Base-by-base conservation (phyloP, 805 yeast species). In the Candida chauliodis region DNA sequence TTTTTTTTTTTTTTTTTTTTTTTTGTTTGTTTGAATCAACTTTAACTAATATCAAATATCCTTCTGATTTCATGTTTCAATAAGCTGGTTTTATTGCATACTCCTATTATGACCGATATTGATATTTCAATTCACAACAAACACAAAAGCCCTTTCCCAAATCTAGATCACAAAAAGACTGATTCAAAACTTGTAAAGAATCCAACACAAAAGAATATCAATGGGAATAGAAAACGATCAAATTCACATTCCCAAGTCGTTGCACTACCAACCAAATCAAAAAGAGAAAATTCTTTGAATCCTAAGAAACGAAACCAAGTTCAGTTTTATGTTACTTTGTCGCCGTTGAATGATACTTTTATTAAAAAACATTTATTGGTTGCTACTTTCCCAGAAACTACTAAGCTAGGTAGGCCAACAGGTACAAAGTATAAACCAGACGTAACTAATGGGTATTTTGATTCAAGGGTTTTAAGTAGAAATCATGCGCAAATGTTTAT, bases 401-500 rank as follows among this genome's bases (percentile, higher is more conserved):
- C 90, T 37, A 87, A 87, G 55, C 69, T 93, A 17, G 99, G 99
- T 1, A 75, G 99, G 39, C 98, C 95, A 33, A 81, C 85, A 13
- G 84, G 83, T 46, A 69, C 85, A 2, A 73, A 71, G 44, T 68
- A 72, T 32, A 69, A 71, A 40, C 78, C 78, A 25, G 76, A 72
- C 44, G 67, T 85, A 2, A 81, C 84, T 25, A 95, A 95, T 56
- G 99, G 98, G 0, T 90, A 76, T 57, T 93, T 93, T 55, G 98
- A 93, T 61, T 87, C 96, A 8, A 70, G 98, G 20, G 98, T 95
- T 8, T 73, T 93, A 32, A 82, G 95, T 14, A 70, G 99, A 47
- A 93, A 86, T 53, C 99, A 93, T 62, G 99, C 99, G 0, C 91
- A 86, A 51, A 64, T 93, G 45, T 86, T 77, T 66, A 77, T 89